Evolutionary conservation across 495 filamentous ascomycete genomes (phyloP).

Genomic region (Aspergillus affinis): DNA sequence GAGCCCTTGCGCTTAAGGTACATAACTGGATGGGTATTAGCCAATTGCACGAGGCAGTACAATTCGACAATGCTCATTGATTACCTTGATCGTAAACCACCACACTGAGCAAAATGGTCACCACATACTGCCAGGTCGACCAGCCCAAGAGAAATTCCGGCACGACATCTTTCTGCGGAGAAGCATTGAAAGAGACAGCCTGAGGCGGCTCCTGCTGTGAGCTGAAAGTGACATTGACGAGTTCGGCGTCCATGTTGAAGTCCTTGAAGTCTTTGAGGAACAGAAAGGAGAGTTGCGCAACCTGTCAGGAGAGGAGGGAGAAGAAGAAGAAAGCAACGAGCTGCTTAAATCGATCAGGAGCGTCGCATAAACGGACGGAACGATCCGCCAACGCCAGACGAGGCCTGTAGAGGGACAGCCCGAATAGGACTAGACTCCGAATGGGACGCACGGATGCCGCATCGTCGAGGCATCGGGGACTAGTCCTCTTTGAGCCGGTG

Average conservation of each 20-base stretch:
- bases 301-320: neutral
- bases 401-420: slow-evolving; percentile 9
- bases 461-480: slow-evolving; percentile 17
- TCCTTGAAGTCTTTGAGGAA: neutral
- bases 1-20: slow-evolving; percentile 80
- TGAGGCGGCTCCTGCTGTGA: slow-evolving; percentile 9
- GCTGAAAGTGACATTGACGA: slow-evolving; percentile 13
- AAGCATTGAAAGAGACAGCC: slow-evolving; percentile 5
- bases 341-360: neutral
- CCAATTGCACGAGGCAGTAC: neutral
- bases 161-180: slow-evolving; percentile 4
- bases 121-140: slow-evolving; percentile 31
- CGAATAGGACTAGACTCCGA: slow-evolving; percentile 31
- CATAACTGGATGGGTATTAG: slow-evolving; percentile 53
- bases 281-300: neutral
- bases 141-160: slow-evolving; percentile 9
- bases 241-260: slow-evolving; percentile 12
- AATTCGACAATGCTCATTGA: neutral
- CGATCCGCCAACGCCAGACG: neutral
- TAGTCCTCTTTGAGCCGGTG: slow-evolving; percentile 21
- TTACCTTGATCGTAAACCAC: slow-evolving; percentile 38
- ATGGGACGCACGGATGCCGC: slow-evolving; percentile 7
- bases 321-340: neutral
- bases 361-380: neutral
- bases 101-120: slow-evolving; percentile 24